Conservation (phyloP, 331 rosid species). For the Erythrophleum ivorense region DNA sequence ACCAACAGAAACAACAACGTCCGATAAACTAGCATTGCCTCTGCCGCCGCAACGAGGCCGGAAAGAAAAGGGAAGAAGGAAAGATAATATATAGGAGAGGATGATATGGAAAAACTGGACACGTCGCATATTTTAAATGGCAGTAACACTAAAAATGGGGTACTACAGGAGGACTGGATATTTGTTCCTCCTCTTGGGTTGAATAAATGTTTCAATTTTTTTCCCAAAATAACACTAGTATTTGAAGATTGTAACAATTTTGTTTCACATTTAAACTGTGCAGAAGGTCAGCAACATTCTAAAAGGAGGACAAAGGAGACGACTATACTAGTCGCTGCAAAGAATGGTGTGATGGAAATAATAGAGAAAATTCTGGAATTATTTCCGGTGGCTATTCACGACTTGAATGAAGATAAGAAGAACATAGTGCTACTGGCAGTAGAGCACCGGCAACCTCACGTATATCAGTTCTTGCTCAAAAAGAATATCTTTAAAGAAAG, state of each 20-base stretch:
- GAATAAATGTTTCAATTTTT: too few relatives aligned
- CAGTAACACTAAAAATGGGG: too few relatives aligned
- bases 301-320: background rate
- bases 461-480: background rate
- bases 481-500: background rate
- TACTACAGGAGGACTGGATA: too few relatives aligned
- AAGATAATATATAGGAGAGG: too few relatives aligned
- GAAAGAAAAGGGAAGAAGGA: too few relatives aligned
- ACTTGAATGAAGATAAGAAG: background rate
- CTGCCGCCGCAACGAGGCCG: too few relatives aligned
- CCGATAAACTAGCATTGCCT: too few relatives aligned
- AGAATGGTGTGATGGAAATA: constrained; percentile 9
- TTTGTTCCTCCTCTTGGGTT: too few relatives aligned
- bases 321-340: background rate
- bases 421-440: background rate
- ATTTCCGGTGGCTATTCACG: background rate
- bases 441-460: background rate
- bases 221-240: too few relatives aligned
- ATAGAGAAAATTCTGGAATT: background rate
- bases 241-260: background rate
- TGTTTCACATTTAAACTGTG: background rate
- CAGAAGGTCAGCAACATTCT: background rate
- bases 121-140: too few relatives aligned
- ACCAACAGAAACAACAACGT: too few relatives aligned
- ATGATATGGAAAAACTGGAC: too few relatives aligned